Evolutionary conservation across 371 early-diverging fungal species (phyloP).

Genomic region (Capillidium heterosporum): DNA sequence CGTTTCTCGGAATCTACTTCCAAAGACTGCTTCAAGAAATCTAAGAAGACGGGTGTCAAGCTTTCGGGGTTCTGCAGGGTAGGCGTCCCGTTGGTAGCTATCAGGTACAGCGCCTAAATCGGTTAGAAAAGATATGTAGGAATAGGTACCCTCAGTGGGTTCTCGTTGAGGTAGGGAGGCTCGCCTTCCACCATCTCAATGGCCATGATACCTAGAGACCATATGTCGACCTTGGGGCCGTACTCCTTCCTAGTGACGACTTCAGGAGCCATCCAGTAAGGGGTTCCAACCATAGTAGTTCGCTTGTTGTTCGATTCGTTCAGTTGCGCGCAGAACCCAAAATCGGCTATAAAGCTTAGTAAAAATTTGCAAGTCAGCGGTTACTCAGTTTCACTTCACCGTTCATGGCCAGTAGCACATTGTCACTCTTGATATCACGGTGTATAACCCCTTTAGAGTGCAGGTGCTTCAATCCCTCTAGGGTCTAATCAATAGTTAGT

Average conservation of each 20-base stretch:
- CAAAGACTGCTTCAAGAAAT: constrained; percentile 66
- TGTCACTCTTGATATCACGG: constrained; percentile 96
- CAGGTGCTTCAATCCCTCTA: constrained; percentile 77
- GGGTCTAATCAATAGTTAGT: constrained; percentile 22
- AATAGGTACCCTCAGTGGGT: constrained; percentile 45
- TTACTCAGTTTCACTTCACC: constrained; percentile 85
- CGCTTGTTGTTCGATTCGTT: constrained; percentile 61
- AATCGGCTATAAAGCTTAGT: constrained; percentile 42
- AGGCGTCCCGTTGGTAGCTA: constrained; percentile 94
- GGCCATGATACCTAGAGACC: constrained; percentile 93
- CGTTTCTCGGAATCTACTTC: constrained; percentile 74
- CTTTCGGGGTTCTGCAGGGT: constrained; percentile 73
- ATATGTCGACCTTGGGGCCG: constrained; percentile 88
- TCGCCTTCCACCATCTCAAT: constrained; percentile 88
- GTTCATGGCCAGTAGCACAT: constrained; percentile 65
- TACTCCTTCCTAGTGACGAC: constrained; percentile 87
- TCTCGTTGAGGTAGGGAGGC: constrained; percentile 89
- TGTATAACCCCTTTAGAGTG: constrained; percentile 91
- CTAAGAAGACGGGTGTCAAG: constrained; percentile 53
- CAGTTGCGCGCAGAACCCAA: constrained; percentile 88
- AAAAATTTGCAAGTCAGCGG: constrained; percentile 8
- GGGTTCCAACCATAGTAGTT: constrained; percentile 84
- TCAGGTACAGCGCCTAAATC: constrained; percentile 65
- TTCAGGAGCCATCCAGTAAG: constrained; percentile 95
- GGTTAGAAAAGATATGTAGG: not conserved